phyloP scores from a whole-genome alignment of 1,284 basidiomycete species.

The Grifola frondosa region DNA sequence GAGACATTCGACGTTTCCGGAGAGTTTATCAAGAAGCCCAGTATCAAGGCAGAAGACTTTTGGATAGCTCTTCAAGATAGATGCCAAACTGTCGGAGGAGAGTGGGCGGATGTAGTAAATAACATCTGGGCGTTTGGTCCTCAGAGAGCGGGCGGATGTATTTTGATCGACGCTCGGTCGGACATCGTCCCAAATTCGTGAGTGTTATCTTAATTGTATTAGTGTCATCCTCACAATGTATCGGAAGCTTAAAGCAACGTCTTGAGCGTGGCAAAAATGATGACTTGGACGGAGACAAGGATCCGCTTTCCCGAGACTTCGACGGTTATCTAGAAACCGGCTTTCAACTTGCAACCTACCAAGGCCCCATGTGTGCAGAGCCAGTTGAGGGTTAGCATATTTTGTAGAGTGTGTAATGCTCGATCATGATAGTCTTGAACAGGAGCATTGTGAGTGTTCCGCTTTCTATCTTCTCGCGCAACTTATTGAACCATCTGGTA shows the following conservation, averaged over 20 bases:
- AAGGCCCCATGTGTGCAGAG: conserved; percentile 94
- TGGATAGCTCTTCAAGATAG: conserved; percentile 73
- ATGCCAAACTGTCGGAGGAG: conserved; percentile 70
- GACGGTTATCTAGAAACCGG: conserved; percentile 87
- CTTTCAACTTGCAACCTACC: conserved; percentile 92
- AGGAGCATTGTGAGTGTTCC: conserved; percentile 56
- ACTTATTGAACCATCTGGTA: conserved; percentile 4
- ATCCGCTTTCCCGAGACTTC: conserved; percentile 51
- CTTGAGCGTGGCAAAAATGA: conserved; percentile 40
- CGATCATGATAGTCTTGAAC: conserved; percentile 58
- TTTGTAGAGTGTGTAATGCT: conserved; percentile 80
- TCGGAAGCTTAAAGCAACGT: conserved; percentile 47
- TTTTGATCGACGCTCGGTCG: conserved; percentile 76
- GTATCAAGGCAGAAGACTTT: conserved; percentile 74
- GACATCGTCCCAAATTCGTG: conserved; percentile 50
- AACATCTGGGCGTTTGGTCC: conserved; percentile 93
- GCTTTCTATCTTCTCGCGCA: not conserved
- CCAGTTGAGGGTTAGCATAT: conserved; percentile 94
- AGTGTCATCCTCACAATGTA: conserved; percentile 10
- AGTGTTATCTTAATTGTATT: conserved; percentile 30
- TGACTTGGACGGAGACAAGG: conserved; percentile 23
- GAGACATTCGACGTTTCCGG: conserved; percentile 52
- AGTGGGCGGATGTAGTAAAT: conserved; percentile 78
- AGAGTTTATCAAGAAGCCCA: conserved; percentile 59
- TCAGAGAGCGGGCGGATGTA: conserved; percentile 81